Conservation (phyloP, 495 filamentous ascomycete species). For the Trichoderma orchidacearum region DNA sequence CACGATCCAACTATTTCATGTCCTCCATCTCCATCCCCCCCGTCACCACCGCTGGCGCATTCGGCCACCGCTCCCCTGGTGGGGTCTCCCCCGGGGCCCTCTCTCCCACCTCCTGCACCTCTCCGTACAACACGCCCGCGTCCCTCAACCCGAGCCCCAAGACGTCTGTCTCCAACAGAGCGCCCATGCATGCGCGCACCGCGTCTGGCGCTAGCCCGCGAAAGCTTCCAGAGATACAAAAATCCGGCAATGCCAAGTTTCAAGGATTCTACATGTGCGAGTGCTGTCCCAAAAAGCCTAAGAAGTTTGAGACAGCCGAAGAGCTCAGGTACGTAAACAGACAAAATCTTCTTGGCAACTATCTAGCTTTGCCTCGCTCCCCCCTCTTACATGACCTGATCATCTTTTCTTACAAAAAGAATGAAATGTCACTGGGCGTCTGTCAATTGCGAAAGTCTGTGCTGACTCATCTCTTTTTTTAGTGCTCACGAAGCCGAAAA, state of each 20-base stretch:
- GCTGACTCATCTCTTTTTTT: conserved; percentile 7
- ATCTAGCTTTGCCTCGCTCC: neutral
- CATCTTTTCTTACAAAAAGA: too few species aligned
- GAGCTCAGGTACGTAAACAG: conserved; percentile 58
- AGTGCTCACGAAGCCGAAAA: conserved; percentile 79
- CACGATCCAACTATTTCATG: conserved; percentile 53
- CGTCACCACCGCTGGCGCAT: conserved; percentile 58
- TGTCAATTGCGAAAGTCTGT: neutral
- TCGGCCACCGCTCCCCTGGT: conserved; percentile 59
- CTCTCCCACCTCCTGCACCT: conserved; percentile 34
- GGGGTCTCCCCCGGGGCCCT: conserved; percentile 51
- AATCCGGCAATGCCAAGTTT: conserved; percentile 26
- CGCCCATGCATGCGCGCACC: conserved; percentile 21
- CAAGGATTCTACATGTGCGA: conserved; percentile 69
- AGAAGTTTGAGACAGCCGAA: conserved; percentile 81
- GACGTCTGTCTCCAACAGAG: conserved; percentile 27
- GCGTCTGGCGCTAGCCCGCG: conserved; percentile 27
- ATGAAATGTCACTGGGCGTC: neutral
- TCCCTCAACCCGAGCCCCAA: conserved; percentile 50
- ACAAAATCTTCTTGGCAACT: conserved; percentile 15
- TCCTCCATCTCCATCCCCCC: conserved; percentile 49
- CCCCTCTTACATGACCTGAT: neutral
- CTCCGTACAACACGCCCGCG: conserved; percentile 45
- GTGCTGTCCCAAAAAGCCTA: conserved; percentile 97
- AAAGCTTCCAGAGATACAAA: conserved; percentile 30